Conservation (phyloP, 2,329 filamentous ascomycete genomes). For the Claviceps cyperi region DNA sequence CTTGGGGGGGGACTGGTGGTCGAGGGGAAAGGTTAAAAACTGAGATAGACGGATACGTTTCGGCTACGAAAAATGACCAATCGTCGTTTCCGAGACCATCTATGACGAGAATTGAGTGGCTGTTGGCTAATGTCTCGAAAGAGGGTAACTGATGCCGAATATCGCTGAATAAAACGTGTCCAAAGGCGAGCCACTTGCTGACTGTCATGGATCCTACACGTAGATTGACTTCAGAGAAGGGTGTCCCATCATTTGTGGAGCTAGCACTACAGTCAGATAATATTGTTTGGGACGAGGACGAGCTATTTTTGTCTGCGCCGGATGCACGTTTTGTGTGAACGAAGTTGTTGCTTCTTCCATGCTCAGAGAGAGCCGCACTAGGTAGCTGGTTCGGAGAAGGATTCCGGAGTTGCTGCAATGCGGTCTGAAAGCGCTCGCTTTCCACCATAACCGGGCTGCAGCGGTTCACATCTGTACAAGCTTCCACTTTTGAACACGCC, state of each 20-base stretch:
- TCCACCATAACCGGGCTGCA: conserved; percentile 39
- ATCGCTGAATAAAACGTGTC: conserved; percentile 70
- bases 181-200: conserved; percentile 78
- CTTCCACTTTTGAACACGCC: conserved; percentile 16
- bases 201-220: conserved; percentile 71
- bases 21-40: conserved; percentile 63
- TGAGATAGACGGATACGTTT: conserved; percentile 60
- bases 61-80: conserved; percentile 68
- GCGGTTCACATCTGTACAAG: conserved; percentile 32
- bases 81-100: conserved; percentile 79
- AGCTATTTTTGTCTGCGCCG: conserved; percentile 17
- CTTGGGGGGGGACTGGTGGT: conserved; percentile 32
- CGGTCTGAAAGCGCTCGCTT: conserved; percentile 31
- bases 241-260: conserved; percentile 42
- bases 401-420: conserved; percentile 26
- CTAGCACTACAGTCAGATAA: conserved; percentile 31
- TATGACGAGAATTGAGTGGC: conserved; percentile 56
- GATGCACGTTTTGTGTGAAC: not conserved
- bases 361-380: not conserved
- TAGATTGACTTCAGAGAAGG: conserved; percentile 58
- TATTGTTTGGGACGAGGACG: conserved; percentile 19
- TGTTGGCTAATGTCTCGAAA: conserved; percentile 23
- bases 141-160: conserved; percentile 54
- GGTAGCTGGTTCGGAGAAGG: conserved; percentile 19
- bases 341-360: not conserved